Evolutionary conservation across 176 grass and related monocot genomes (phyloP).

Genomic region (Chrysopogon serrulatus): DNA sequence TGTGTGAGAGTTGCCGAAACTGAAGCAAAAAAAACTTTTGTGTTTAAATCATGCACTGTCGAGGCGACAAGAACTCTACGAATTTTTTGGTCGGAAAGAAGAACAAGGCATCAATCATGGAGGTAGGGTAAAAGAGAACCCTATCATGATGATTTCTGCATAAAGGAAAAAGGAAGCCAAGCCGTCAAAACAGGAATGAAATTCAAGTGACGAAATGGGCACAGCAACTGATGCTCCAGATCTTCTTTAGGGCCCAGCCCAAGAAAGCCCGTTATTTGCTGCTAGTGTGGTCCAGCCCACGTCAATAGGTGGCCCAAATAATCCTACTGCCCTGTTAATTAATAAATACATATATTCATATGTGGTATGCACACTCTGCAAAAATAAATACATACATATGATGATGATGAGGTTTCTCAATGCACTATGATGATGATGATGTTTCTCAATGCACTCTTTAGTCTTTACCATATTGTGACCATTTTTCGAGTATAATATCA

Average conservation of each 20-base stretch:
- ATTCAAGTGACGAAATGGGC: neutral
- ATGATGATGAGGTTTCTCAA: too few species aligned
- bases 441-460: too few species aligned
- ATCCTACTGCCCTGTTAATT: neutral
- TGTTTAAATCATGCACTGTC: neutral
- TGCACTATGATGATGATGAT: too few species aligned
- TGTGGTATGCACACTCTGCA: too few species aligned
- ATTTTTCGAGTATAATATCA: too few species aligned
- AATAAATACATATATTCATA: too few species aligned
- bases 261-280: neutral
- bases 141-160: neutral
- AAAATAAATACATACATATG: too few species aligned
- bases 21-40: neutral
- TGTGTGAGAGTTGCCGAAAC: neutral
- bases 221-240: neutral
- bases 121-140: neutral
- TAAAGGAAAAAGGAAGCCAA: neutral
- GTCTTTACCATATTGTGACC: too few species aligned
- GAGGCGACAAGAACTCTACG: neutral
- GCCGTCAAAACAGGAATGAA: neutral
- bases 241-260: neutral
- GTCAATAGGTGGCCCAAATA: neutral
- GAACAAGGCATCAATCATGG: neutral
- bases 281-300: slow-evolving; percentile 1
- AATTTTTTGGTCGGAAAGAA: neutral